phyloP scores from a whole-genome alignment of 106 monocot species.

The Acanthochlamys bracteata region DNA sequence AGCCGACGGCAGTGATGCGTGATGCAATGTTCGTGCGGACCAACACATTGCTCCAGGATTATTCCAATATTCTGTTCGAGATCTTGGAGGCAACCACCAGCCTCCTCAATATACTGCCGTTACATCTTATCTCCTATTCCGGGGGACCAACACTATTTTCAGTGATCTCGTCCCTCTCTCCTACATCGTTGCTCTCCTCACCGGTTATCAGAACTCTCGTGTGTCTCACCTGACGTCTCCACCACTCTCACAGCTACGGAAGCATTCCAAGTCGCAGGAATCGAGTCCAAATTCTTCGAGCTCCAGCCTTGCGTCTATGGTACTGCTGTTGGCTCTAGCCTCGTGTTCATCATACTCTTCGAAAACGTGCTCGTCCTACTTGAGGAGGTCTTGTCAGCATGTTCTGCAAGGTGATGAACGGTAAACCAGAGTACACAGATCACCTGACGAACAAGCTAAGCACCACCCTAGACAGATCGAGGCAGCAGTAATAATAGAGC shows the following conservation, averaged over 20 bases:
- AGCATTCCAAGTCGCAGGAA: background rate
- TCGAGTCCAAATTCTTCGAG: background rate
- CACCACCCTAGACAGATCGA: background rate
- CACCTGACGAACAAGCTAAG: slow-evolving; percentile 1
- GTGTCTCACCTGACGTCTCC: background rate
- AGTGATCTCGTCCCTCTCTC: slow-evolving; percentile 1
- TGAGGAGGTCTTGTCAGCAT: background rate
- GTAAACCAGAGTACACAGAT: background rate
- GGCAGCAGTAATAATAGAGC: background rate
- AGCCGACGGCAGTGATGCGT: background rate
- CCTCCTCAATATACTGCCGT: background rate
- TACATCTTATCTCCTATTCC: background rate
- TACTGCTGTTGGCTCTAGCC: background rate
- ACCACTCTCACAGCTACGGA: background rate
- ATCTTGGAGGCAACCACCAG: background rate
- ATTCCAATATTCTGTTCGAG: background rate
- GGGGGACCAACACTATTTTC: background rate
- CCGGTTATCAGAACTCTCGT: background rate
- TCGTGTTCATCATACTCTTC: background rate
- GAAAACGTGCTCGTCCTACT: background rate
- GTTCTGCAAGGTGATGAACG: slow-evolving; percentile 1
- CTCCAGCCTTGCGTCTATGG: background rate
- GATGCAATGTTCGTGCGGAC: background rate
- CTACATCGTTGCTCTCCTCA: background rate
- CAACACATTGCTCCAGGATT: background rate